Conservation (phyloP, 1,284 basidiomycete species). For the Marasmius sp. region DNA sequence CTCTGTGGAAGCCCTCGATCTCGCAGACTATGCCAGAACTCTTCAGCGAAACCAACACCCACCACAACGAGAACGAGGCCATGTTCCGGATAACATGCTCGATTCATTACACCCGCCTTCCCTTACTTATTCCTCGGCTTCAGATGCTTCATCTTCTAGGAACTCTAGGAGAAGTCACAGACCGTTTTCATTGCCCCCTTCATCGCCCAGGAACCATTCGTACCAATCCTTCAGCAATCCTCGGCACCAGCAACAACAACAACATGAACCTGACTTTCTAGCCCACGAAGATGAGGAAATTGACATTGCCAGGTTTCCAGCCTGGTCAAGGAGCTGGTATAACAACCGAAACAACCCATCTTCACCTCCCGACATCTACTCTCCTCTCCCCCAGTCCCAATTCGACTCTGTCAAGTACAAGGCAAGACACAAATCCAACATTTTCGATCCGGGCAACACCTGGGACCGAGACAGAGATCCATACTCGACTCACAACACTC, state of each 20-base stretch:
- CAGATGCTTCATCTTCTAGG: conserved; percentile 33
- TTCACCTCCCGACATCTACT: conserved; percentile 33
- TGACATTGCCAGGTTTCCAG: conserved; percentile 61
- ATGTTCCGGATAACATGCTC: conserved; percentile 22
- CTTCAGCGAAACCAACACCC: conserved; percentile 32
- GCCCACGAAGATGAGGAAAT: conserved; percentile 36
- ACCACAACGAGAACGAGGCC: conserved; percentile 10
- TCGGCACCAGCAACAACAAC: background rate
- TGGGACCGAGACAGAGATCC: conserved; percentile 22
- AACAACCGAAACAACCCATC: conserved; percentile 22
- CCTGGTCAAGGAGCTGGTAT: conserved; percentile 64
- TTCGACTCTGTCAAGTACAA: conserved; percentile 17
- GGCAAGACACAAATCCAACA: conserved; percentile 28
- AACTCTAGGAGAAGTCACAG: conserved; percentile 28
- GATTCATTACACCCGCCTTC: conserved; percentile 45
- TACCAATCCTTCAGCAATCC: too few species aligned
- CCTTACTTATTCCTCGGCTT: conserved; percentile 42
- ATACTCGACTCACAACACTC: background rate
- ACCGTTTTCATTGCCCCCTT: conserved; percentile 50
- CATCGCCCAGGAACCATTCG: conserved; percentile 22
- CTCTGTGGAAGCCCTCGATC: conserved; percentile 67
- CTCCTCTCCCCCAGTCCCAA: conserved; percentile 31
- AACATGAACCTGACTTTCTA: conserved; percentile 16
- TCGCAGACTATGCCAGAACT: conserved; percentile 63
- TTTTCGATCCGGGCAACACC: conserved; percentile 37